A percentile compares a stretch with the other conserved stretches of the same genome.
phyloP scores from a whole-genome alignment of 2,329 filamentous ascomycete genomes.

The Podosphaera fusca region DNA sequence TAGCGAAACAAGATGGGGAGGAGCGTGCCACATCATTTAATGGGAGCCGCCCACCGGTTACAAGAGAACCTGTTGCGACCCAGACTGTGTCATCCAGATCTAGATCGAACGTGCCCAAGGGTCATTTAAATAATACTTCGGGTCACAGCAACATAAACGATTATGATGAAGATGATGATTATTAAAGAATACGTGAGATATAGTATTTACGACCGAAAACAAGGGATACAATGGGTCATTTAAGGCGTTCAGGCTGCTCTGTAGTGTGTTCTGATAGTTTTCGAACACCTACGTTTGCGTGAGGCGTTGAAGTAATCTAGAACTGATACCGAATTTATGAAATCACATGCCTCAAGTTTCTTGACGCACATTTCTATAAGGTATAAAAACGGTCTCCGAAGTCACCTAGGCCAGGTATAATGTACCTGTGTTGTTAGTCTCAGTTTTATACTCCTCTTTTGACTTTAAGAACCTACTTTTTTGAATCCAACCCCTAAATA shows the following conservation, averaged over 20 bases:
- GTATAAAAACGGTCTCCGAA: constrained; percentile 95
- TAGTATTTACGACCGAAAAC: too few species aligned
- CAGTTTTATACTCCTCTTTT: constrained; percentile 5
- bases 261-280: too few species aligned
- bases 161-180: too few species aligned
- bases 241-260: too few species aligned
- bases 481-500: constrained; percentile 66
- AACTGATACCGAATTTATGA: too few species aligned
- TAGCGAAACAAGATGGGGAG: constrained; percentile 36
- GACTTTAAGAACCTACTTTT: constrained; percentile 45
- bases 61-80: not conserved
- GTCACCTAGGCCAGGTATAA: constrained; percentile 79
- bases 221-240: too few species aligned
- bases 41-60: not conserved
- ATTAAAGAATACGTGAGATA: too few species aligned
- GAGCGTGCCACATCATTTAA: constrained; percentile 7
- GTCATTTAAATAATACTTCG: not conserved
- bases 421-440: constrained; percentile 41
- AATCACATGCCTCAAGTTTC: too few species aligned
- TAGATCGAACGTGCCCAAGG: not conserved
- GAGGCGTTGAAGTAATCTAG: too few species aligned
- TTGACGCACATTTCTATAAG: constrained; percentile 27
- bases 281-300: too few species aligned
- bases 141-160: not conserved
- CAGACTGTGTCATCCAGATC: not conserved